Base-by-base conservation (phyloP, 78 protist species). In the Bodo saltans region DNA sequence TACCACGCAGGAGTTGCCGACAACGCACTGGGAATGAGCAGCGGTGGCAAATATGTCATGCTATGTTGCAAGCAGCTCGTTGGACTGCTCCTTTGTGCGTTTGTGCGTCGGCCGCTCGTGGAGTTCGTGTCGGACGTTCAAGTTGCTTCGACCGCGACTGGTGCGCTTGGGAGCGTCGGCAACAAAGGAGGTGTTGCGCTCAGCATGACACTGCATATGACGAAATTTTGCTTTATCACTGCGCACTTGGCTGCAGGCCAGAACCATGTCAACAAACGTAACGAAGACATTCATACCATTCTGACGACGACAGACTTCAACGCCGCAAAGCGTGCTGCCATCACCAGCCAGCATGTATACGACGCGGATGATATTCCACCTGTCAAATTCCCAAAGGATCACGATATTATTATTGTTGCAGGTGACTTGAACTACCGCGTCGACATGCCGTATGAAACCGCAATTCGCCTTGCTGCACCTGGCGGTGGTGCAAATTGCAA, bases 81-180 rank as follows among this genome's bases (percentile, higher is more conserved):
- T 25, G 38, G 52, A 25, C 11, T 3, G 30, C 29, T 2, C 41
- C 1, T 76, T 37, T 25, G 53, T 35, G 39, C 8, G 40, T 27
- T 42, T 11, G 28, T 40, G 33, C 1, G 33, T 3, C 28, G 52
- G 30, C 60, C 17, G n/a, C 8, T 23, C n/a, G 60, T 47, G n/a
- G n/a, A n/a, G n/a, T n/a, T n/a, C n/a, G 67, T 74, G 8, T 8
- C 79, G 67, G 35, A 26, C 34, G 81, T 33, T 26, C 30, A 4
- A 33, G 60, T 40, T 28, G 42, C 42, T 3, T 37, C 42, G 41
- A 67, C 69, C 11, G 95, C 93, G 41, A 60, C 91, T 80, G 90
- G 89, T 90, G 92, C 90, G 52, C 83, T 94, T 90, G 98, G 97
- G 42, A 96, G 93, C 37, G 93, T 94, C 23, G 93, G 93, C 0